Base-by-base conservation (phyloP, 441 rosid genomes). In the Kokia cookei region DNA sequence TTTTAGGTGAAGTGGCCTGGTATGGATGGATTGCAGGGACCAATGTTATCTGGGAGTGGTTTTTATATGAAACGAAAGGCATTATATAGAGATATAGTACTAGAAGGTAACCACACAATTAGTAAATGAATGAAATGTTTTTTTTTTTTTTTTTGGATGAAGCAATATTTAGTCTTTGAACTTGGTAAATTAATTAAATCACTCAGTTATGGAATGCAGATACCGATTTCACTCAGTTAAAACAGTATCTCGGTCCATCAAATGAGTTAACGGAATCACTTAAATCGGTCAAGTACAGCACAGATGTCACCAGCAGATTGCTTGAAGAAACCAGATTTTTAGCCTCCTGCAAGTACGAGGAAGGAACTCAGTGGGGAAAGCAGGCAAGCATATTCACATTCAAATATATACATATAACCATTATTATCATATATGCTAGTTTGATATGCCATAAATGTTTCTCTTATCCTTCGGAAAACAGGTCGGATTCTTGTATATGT, bases 1-100 rank as follows among this genome's bases (percentile, higher is more conserved):
- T 53, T 57, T 75, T 29, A 83, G 87, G n/a, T 74, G 26, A 51
- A 35, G 43, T 83, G 80, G 83, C 73, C 61, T 10, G 86, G 85
- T 37, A 54, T 83, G 66, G 89, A 85, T 73, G 85, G 89, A 48
- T 40, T 86, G 8, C 72, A 57, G 26, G 86, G 89, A 35, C 86
- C 85, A 4, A 5, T 80, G 15, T 43, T 86, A 40, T 78, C 84
- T 4, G 89, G 86, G 24, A 83, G 79, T 14, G 72, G 82, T 40
- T 83, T 76, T 77, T 86, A 80, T 77, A 82, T 83, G 51, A 83
- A 82, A 76, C 77, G 89, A 45, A 67, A 80, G 32, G 73, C 81
- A n/a, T 66, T 81, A 9, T 83, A 77, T 43, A 80, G 77, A 8
- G 77, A 70, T 37, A 24, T 74, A 22, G 43, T 15, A 15, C 61